Conservation (phyloP, 179 eudicot species). For the Patellifolia procumbens region DNA sequence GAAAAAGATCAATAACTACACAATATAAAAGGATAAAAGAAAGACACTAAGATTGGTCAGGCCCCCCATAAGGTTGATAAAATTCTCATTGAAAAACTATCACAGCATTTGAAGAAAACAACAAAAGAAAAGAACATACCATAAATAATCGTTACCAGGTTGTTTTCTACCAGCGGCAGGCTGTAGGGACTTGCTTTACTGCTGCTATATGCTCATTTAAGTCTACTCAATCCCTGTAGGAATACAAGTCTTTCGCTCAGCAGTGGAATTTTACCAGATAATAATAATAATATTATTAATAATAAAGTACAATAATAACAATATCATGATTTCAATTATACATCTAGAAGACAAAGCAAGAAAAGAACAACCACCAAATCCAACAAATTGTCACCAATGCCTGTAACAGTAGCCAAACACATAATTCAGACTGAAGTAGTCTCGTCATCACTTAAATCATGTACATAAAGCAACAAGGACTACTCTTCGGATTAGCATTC, state of each 20-base stretch:
- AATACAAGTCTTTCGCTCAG: not conserved
- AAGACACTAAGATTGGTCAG: conserved; percentile 9
- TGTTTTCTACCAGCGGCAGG: conserved; percentile 13
- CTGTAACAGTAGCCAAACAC: not conserved
- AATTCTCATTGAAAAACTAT: conserved; percentile 13
- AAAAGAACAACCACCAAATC: conserved; percentile 25
- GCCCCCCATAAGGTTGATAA: conserved; percentile 25
- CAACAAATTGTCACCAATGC: conserved; percentile 22
- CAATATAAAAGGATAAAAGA: conserved; percentile 18
- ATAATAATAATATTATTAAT: not conserved
- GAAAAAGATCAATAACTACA: conserved; percentile 18
- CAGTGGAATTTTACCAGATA: not conserved
- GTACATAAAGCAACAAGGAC: conserved; percentile 3
- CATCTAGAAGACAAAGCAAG: conserved; percentile 13
- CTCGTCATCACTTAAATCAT: conserved; percentile 8
- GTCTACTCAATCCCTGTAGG: not conserved
- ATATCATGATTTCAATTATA: conserved; percentile 10
- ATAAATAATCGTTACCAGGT: conserved; percentile 19
- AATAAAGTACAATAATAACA: not conserved
- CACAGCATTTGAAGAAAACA: conserved; percentile 21
- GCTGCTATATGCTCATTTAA: conserved; percentile 9
- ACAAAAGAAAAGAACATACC: conserved; percentile 29
- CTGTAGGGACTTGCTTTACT: conserved; percentile 5
- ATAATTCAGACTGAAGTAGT: not conserved
- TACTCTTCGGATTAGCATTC: not conserved